A percentile compares a stretch with the other conserved stretches of the same genome.
phyloP scores from a whole-genome alignment of 257 asterid species.

The Euphrasia confusa region DNA sequence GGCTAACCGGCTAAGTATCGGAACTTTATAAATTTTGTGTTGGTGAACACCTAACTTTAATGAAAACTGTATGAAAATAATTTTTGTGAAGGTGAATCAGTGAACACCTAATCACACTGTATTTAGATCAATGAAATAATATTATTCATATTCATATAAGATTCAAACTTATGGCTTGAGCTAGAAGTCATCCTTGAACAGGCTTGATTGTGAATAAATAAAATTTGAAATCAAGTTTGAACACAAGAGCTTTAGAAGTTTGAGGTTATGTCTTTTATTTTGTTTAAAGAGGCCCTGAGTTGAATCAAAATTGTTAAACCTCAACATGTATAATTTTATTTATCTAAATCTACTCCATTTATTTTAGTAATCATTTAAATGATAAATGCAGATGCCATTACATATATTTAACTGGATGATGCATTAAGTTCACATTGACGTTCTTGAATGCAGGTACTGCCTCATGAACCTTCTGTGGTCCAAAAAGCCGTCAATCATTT shows the following conservation, averaged over 20 bases:
- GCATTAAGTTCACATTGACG: neutral
- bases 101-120: too few relatives aligned
- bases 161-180: neutral
- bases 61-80: neutral
- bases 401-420: neutral
- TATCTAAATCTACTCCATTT: neutral
- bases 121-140: neutral
- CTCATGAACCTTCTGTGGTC: slow-evolving; percentile 10
- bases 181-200: neutral
- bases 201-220: neutral
- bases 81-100: neutral
- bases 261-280: neutral
- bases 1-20: too few relatives aligned
- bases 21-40: too few relatives aligned
- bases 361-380: neutral
- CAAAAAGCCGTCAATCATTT: neutral
- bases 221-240: neutral
- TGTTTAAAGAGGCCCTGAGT: neutral
- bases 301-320: neutral
- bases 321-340: neutral
- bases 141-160: neutral
- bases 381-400: neutral
- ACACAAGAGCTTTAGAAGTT: neutral
- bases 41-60: too few relatives aligned
- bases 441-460: neutral